Evolutionary conservation across 2,329 filamentous ascomycete genomes (phyloP), one percentile per base, ranked within the genome.

Genomic region (Epichloe elymi): DNA sequence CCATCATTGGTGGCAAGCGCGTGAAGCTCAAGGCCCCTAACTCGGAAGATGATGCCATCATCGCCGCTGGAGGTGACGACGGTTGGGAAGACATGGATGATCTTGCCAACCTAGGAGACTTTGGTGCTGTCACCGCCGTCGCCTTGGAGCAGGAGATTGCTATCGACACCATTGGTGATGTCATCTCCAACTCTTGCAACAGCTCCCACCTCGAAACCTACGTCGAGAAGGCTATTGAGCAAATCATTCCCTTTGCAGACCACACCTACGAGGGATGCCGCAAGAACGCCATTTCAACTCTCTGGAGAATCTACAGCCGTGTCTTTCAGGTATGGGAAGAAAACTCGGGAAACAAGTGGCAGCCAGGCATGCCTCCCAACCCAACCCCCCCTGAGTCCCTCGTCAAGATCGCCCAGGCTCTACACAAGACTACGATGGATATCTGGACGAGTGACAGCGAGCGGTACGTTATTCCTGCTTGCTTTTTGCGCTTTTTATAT

Each of bases 71-170:
- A 36, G 79, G 83, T 54, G 67, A 69, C 1, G 67, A 68, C 15
- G 67, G 67, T 48, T 69, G 65, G 65, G 84, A 85, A 55, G 76
- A 84, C 14, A 80, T 82, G 3, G 86, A 89, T 44, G 85, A 89
- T 39, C 86, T 91, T 46, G 86, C 88, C 52, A 84, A 88, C 38
- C 86, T 91, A 42, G 87, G 88, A 53, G 87, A 89, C 54, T 89
- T 94, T 46, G 83, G 82, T 52, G 88, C 88, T 48, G 86, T 94
- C 55, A 94, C 88, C 26, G 88, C 89, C 49, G 80, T 96, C 51
- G 88, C 91, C 23, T 80, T 95, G 61, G 93, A 97, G 76, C 96
- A 97, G 71, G 93, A 98, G 70, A 94, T 97, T 60, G 91, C 93
- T 38, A 82, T 95, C 43, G 93, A 98, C 67, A 90, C 96, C 5